Percentiles rank a stretch among this genome's conserved stretches.
Evolutionary conservation across 129 eudicot genomes (phyloP).

Genomic region (Scalesia atractyloides): DNA sequence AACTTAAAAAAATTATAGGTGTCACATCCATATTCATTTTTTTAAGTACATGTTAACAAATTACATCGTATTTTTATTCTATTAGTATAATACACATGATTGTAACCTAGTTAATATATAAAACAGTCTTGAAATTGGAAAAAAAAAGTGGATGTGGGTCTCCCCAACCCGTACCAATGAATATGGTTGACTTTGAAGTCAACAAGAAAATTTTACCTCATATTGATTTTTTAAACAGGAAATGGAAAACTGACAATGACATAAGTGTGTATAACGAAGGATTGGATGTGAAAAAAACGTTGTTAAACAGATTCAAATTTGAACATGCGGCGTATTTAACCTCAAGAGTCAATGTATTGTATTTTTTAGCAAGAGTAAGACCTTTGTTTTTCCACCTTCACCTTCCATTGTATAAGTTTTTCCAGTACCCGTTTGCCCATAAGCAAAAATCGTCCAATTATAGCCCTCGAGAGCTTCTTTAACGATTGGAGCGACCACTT

Average conservation of each 20-base stretch:
- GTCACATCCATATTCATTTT: too few relatives aligned
- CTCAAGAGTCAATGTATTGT: slow-evolving; percentile 11
- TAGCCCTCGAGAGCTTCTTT: slow-evolving; percentile 62
- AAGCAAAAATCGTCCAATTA: slow-evolving; percentile 68
- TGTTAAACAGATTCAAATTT: background rate
- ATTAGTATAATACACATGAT: background rate
- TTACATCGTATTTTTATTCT: background rate
- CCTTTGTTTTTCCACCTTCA: slow-evolving; percentile 62
- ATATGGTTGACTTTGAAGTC: slow-evolving; percentile 14
- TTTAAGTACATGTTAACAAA: too few relatives aligned
- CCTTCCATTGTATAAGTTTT: slow-evolving; percentile 75
- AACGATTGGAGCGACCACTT: slow-evolving; percentile 55
- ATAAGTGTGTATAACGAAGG: background rate
- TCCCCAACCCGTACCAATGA: background rate
- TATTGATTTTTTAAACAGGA: slow-evolving; percentile 5
- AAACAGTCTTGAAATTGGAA: background rate
- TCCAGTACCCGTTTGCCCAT: slow-evolving; percentile 75
- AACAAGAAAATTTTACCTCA: background rate
- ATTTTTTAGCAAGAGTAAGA: slow-evolving; percentile 16
- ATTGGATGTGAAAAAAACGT: background rate
- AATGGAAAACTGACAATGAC: slow-evolving; percentile 3
- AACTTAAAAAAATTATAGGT: background rate
- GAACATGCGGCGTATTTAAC: slow-evolving; percentile 8
- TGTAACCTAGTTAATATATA: background rate
- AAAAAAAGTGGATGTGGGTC: background rate